phyloP scores from a whole-genome alignment of 257 asterid genomes.

The Solanum medicagineum region DNA sequence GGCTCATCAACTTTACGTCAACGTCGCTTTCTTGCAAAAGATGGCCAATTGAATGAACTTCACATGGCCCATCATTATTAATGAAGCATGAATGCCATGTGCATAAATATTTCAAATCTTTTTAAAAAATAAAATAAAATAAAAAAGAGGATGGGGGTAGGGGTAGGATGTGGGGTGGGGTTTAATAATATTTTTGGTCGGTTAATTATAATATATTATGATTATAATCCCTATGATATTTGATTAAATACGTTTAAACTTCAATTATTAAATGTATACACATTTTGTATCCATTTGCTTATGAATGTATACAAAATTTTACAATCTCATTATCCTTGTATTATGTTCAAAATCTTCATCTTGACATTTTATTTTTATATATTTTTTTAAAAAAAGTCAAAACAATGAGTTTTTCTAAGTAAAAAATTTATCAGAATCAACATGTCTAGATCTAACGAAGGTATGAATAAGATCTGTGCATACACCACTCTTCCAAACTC shows the following conservation, averaged over 20 bases:
- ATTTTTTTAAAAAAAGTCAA: too few relatives aligned
- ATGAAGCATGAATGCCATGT: constrained; percentile 40
- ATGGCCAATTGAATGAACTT: neutral
- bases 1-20: neutral
- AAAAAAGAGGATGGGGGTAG: neutral
- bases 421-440: accelerated
- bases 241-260: neutral
- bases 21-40: neutral
- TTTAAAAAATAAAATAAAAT: neutral
- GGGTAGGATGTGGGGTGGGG: neutral
- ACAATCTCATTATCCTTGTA: too few relatives aligned
- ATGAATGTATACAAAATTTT: too few relatives aligned
- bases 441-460: neutral
- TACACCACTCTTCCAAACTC: neutral
- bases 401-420: neutral
- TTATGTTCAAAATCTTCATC: too few relatives aligned
- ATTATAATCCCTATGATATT: neutral
- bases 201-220: neutral
- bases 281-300: neutral
- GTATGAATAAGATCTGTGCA: neutral
- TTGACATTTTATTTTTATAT: too few relatives aligned
- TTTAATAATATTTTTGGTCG: neutral
- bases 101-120: neutral
- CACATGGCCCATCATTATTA: constrained; percentile 26
- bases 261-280: neutral